Evolutionary conservation across 768 basidiomycete species (phyloP), one percentile per base, ranked within the genome.

Genomic region (Tylopilus balloui): DNA sequence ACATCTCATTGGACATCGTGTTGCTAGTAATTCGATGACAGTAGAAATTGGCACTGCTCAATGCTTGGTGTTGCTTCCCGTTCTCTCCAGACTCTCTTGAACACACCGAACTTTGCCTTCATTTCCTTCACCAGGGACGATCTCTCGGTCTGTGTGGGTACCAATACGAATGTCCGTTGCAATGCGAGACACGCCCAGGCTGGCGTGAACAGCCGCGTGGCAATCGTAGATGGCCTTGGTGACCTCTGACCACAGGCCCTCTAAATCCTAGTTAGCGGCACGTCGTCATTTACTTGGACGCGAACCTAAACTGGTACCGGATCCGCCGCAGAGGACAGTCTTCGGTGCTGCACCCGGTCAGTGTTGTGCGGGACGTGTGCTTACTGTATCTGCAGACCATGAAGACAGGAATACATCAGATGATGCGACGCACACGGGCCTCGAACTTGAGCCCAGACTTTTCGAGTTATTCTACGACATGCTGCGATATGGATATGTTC

Each of bases 131-230:
- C 84, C 86, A 1, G 76, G 74, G 5, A 69, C 67, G 15, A 84
- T 76, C 32, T 77, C 71, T 51, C 83, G 79, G 67, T 94, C 82
- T 20, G 79, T 76, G 39, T 94, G 82, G 1, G 95, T 97, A 36
- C 95, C 95, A 45, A 98, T 94, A 23, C 95, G 85, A 51, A 97
- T 88, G 69, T 98, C 94, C 12, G 94, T 95, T 11, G 89, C 89
- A 45, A 93, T 78, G 44, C 86, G 81, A 14, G 81, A 80, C 0
- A 80, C 78, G 20, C 88, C 89, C n/a, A n/a, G n/a, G 63, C 79
- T 77, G 1, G 78, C 80, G 54, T 94, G 92, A 6, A 93, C 86
- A 2, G 89, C 91, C 21, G 78, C 77, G 63, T 98, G 95, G 63
- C 92, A 96, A 52, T 87, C 88, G 55, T 92, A 88, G 53, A 98